Evolutionary conservation across 129 eudicot genomes (phyloP).

Genomic region (Rutidosis leptorrhynchoides): DNA sequence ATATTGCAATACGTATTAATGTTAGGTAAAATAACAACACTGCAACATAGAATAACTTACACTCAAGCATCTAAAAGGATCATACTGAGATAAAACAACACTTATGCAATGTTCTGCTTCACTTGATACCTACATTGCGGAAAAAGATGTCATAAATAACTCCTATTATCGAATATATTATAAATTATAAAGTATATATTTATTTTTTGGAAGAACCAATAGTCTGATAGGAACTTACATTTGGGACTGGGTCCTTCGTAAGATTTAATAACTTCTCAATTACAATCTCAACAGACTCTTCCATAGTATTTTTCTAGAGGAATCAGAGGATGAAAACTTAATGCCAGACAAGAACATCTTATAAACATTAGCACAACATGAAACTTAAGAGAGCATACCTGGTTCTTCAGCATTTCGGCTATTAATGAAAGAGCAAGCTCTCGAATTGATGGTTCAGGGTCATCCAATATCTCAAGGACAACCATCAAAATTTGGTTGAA

Average conservation of each 20-base stretch:
- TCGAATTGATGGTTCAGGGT: conserved; percentile 66
- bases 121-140: conserved; percentile 62
- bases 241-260: conserved; percentile 63
- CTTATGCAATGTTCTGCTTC: conserved; percentile 91
- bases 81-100: conserved; percentile 72
- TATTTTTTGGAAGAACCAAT: background rate
- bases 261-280: conserved; percentile 80
- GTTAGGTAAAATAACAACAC: conserved; percentile 11
- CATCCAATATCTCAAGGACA: conserved; percentile 83
- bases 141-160: background rate
- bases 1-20: background rate
- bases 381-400: conserved; percentile 44
- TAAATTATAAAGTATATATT: background rate
- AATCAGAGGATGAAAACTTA: conserved; percentile 13
- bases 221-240: conserved; percentile 44
- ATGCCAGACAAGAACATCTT: conserved; percentile 13
- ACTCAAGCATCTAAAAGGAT: conserved; percentile 81
- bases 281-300: conserved; percentile 90
- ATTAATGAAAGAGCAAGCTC: conserved; percentile 72
- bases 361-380: background rate
- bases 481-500: conserved; percentile 91
- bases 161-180: background rate
- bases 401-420: conserved; percentile 88
- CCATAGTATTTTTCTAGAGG: conserved; percentile 80
- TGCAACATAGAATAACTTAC: conserved; percentile 41